A percentile compares a stretch with the other conserved stretches of the same genome.
Conservation (phyloP, 1,284 basidiomycete genomes). For the Tetrapyrgos nigripes region DNA sequence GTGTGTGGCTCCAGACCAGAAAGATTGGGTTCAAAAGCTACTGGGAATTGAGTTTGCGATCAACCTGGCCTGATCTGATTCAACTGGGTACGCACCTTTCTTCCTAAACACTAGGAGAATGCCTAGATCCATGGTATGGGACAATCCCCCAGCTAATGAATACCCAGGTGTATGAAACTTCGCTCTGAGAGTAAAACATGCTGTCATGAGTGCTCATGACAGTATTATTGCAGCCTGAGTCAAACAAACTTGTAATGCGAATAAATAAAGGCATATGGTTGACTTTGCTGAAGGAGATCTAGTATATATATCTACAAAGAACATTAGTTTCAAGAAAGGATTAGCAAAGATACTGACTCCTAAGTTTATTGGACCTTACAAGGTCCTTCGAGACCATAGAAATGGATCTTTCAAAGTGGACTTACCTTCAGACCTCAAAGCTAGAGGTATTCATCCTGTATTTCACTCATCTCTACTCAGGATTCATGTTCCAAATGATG, state of each 20-base stretch:
- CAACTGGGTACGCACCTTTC: conserved; percentile 38
- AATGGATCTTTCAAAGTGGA: conserved; percentile 37
- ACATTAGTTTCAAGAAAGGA: conserved; percentile 32
- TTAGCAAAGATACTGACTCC: conserved; percentile 29
- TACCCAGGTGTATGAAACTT: conserved; percentile 27
- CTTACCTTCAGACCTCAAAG: conserved; percentile 29
- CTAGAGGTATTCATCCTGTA: conserved; percentile 34
- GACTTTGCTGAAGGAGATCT: conserved; percentile 29
- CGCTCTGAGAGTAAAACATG: conserved; percentile 25
- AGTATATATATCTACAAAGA: conserved; percentile 36
- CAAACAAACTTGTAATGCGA: too few species aligned
- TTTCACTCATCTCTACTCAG: conserved; percentile 38
- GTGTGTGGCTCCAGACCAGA: conserved; percentile 14
- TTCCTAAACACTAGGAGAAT: conserved; percentile 31
- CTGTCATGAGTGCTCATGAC: conserved; percentile 23
- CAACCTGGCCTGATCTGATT: conserved; percentile 26
- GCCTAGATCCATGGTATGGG: conserved; percentile 27
- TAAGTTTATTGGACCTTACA: conserved; percentile 37
- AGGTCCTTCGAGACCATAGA: conserved; percentile 26
- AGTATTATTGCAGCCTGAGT: too few species aligned
- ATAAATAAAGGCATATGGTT: too few species aligned
- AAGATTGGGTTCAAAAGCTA: conserved; percentile 22
- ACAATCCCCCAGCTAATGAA: too few species aligned
- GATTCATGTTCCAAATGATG: conserved; percentile 29
- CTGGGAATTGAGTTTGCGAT: conserved; percentile 28